Conservation (phyloP, 495 filamentous ascomycete genomes). For the Aspergillus sclerotiicarbonarius region DNA sequence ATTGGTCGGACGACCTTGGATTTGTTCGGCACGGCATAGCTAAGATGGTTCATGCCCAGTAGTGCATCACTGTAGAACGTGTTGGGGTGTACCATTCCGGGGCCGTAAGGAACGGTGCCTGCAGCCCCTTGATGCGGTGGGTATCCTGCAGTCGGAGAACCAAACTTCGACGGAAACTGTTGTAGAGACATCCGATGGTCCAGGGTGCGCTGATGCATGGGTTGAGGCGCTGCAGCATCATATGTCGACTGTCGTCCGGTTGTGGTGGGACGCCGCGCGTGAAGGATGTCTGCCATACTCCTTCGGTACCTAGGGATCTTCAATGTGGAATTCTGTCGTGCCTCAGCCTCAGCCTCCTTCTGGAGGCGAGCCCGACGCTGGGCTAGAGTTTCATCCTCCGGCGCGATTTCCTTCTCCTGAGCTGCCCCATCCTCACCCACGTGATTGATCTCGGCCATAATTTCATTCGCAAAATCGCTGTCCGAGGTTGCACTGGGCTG, state of each 20-base stretch:
- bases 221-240: conserved; percentile 20
- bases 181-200: conserved; percentile 36
- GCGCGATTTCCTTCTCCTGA: conserved; percentile 14
- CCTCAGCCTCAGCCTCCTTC: conserved; percentile 62
- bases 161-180: conserved; percentile 25
- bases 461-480: conserved; percentile 74
- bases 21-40: conserved; percentile 34
- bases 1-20: conserved; percentile 31
- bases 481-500: conserved; percentile 59
- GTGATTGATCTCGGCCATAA: conserved; percentile 68
- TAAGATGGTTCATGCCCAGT: conserved; percentile 35
- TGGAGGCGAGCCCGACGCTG: conserved; percentile 81
- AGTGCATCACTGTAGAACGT: conserved; percentile 33
- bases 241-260: conserved; percentile 29
- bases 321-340: conserved; percentile 29
- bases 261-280: conserved; percentile 50
- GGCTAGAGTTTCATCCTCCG: conserved; percentile 82
- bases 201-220: conserved; percentile 16
- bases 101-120: conserved; percentile 25
- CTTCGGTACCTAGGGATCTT: conserved; percentile 40
- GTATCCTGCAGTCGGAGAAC: conserved; percentile 18
- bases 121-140: conserved; percentile 16
- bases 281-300: conserved; percentile 70
- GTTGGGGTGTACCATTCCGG: conserved; percentile 27
- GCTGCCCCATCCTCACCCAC: conserved; percentile 31